These are phyloP conservation scores for Echium plantagineum DNA, from an alignment of 257 asterid species.

Conservation along the genomic window DNA sequence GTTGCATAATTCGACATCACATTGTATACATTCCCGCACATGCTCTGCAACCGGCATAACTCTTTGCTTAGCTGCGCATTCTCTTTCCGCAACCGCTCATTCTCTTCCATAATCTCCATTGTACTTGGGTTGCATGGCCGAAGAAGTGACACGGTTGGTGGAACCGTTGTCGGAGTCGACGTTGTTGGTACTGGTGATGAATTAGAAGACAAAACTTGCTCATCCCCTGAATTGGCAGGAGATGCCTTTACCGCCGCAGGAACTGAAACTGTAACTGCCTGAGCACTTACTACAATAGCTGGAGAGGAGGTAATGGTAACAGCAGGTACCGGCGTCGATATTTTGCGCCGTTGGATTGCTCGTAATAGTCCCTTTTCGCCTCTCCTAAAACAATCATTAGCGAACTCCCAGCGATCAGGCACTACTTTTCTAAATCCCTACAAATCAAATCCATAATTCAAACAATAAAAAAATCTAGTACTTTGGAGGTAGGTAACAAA, in stretches of 20 bases:
- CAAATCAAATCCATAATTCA: background rate
- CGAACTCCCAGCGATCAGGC: conserved; percentile 91
- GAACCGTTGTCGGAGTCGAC: conserved; percentile 45
- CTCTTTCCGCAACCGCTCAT: conserved; percentile 57
- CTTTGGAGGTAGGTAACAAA: too few relatives aligned
- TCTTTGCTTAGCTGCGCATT: conserved; percentile 45
- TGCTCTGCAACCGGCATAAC: conserved; percentile 29
- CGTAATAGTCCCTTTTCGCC: conserved; percentile 52
- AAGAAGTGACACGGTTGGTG: conserved; percentile 14
- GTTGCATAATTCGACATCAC: conserved; percentile 45
- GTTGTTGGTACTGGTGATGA: conserved; percentile 51
- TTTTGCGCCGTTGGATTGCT: conserved; percentile 74
- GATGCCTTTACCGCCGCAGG: conserved; percentile 25
- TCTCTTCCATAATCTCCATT: conserved; percentile 54
- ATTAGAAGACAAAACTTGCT: conserved; percentile 67
- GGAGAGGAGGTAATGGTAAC: background rate
- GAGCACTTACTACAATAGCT: conserved; percentile 1
- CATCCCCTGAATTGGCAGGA: conserved; percentile 61
- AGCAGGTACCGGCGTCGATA: conserved; percentile 20
- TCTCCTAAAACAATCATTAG: conserved; percentile 50
- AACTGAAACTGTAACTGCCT: conserved; percentile 19
- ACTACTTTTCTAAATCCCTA: conserved; percentile 85
- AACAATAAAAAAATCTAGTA: too few relatives aligned
- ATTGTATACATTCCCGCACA: conserved; percentile 42
- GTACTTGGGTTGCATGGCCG: conserved; percentile 21